Evolutionary conservation across 1,139 yeast species (phyloP).

Genomic region (Sugiyamaella paludigena): DNA sequence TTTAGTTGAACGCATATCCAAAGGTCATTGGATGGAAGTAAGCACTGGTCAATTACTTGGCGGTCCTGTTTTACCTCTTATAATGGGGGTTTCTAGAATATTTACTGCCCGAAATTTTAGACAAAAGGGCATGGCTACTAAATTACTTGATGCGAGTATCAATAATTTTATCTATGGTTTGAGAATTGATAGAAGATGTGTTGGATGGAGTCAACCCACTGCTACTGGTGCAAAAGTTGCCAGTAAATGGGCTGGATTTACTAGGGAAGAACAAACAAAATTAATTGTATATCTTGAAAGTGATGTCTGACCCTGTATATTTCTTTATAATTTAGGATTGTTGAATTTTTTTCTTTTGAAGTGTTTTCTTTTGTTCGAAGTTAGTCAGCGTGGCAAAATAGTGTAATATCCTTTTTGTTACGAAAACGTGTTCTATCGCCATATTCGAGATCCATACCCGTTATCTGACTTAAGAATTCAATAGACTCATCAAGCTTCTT

Average conservation of each 20-base stretch:
- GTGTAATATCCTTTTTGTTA: no score
- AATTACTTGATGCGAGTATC: constrained; percentile 45
- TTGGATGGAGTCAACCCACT: constrained; percentile 76
- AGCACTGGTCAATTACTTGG: constrained; percentile 39
- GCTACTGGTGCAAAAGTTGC: constrained; percentile 60
- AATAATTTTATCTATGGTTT: constrained; percentile 53
- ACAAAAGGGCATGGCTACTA: constrained; percentile 48
- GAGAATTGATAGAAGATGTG: constrained; percentile 40
- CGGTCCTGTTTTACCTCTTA: constrained; percentile 27
- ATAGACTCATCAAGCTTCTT: no score
- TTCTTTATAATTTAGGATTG: no score
- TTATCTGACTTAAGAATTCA: no score
- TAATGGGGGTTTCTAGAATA: constrained; percentile 62
- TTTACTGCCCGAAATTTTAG: constrained; percentile 60
- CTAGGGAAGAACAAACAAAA: no score
- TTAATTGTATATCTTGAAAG: no score
- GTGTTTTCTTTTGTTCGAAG: no score
- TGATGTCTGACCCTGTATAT: no score
- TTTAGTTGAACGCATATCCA: constrained; percentile 41
- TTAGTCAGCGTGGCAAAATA: no score
- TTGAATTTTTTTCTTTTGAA: no score
- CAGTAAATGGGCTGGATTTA: constrained; percentile 21
- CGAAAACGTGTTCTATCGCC: no score
- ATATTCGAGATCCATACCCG: no score
- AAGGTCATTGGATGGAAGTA: constrained; percentile 49